Evolutionary conservation across 2,329 filamentous ascomycete species (phyloP).

Genomic region (Ophiocordyceps robertsii): DNA sequence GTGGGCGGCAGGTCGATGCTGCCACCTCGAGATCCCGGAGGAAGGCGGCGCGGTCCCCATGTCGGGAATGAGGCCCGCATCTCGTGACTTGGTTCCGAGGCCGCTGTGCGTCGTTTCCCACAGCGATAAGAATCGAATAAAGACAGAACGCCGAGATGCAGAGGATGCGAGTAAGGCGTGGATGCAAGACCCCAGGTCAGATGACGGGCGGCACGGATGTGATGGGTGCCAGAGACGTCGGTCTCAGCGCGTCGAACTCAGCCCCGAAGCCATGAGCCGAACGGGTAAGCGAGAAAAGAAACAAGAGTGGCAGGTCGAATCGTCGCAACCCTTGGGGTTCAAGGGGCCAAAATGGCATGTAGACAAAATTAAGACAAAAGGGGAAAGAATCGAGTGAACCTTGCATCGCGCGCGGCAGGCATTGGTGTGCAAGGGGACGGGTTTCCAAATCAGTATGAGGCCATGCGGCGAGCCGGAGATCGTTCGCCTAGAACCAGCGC

Average conservation of each 20-base stretch:
- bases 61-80: no score
- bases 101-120: conserved; percentile 5
- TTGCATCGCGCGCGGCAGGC: no score
- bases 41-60: no score
- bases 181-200: background rate
- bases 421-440: no score
- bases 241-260: background rate
- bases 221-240: background rate
- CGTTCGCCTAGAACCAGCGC: conserved; percentile 34
- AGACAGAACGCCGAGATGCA: conserved; percentile 8
- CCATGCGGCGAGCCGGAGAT: conserved; percentile 45
- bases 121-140: conserved; percentile 8
- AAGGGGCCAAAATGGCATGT: no score
- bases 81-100: background rate
- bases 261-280: background rate
- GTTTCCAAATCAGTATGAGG: conserved; percentile 39
- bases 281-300: no score
- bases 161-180: background rate
- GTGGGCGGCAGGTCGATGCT: no score
- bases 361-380: no score
- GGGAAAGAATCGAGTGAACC: no score
- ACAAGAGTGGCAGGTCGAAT: no score
- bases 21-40: no score
- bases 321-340: no score
- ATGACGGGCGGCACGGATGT: background rate